Evolutionary conservation across 768 basidiomycete genomes (phyloP).

Genomic region (Thelephora aurantiotincta): DNA sequence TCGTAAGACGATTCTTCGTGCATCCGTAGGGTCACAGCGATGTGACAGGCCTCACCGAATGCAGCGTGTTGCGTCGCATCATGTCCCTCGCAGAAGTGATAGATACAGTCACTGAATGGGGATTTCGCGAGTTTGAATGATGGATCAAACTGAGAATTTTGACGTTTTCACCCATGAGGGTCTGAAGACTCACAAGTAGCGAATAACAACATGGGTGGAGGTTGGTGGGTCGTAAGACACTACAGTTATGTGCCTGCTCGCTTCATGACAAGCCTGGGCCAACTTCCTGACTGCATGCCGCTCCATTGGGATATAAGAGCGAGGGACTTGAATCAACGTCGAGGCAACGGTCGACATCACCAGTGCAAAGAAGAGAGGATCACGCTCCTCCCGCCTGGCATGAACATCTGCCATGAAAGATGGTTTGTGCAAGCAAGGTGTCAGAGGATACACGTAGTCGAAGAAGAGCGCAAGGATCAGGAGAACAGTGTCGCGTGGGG

Average conservation of each 20-base stretch:
- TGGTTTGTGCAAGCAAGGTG: constrained; percentile 83
- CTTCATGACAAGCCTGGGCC: constrained; percentile 71
- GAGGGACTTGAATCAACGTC: constrained; percentile 79
- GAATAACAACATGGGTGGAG: constrained; percentile 74
- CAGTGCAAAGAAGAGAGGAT: constrained; percentile 82
- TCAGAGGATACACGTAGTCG: constrained; percentile 86
- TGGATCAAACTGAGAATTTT: background rate
- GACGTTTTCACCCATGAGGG: background rate
- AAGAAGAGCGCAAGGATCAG: constrained; percentile 83
- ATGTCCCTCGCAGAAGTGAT: constrained; percentile 82
- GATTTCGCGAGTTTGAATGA: constrained; percentile 2
- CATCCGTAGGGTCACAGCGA: constrained; percentile 70
- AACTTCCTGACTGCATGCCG: constrained; percentile 73
- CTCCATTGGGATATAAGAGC: constrained; percentile 81
- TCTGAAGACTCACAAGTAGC: constrained; percentile 59
- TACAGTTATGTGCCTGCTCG: constrained; percentile 67
- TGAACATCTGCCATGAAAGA: constrained; percentile 87
- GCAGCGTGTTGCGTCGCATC: constrained; percentile 81
- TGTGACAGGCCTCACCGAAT: constrained; percentile 77
- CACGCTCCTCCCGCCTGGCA: constrained; percentile 65
- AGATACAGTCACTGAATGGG: constrained; percentile 53
- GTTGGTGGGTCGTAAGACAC: constrained; percentile 75
- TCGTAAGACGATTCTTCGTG: constrained; percentile 81
- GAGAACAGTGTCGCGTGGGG: constrained; percentile 66
- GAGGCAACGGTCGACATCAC: constrained; percentile 84